Conservation (phyloP, 345 rosid genomes). For the Conringia planisiliqua region DNA sequence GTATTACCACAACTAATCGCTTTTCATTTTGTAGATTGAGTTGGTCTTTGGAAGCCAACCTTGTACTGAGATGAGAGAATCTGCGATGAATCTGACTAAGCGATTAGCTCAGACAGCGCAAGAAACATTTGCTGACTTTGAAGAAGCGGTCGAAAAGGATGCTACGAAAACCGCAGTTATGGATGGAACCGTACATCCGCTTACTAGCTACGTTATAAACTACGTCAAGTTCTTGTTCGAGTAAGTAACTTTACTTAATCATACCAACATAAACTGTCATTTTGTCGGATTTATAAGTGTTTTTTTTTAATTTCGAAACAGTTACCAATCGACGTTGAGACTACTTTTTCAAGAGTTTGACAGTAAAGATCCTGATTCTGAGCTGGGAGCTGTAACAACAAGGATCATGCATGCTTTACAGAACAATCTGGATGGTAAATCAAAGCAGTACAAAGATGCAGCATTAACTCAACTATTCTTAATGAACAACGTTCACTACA, state of each 20-base stretch:
- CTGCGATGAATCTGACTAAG: conserved; percentile 67
- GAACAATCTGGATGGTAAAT: conserved; percentile 84
- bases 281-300: neutral
- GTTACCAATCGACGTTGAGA: conserved; percentile 77
- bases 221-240: conserved; percentile 92
- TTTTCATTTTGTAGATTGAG: conserved; percentile 45
- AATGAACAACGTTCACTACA: conserved; percentile 95
- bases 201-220: conserved; percentile 95
- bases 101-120: conserved; percentile 86
- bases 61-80: conserved; percentile 76
- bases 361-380: conserved; percentile 51
- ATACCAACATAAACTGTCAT: neutral
- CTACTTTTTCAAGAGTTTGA: conserved; percentile 85
- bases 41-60: conserved; percentile 59
- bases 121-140: conserved; percentile 94
- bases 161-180: conserved; percentile 93
- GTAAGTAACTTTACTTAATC: conserved; percentile 47
- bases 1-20: neutral
- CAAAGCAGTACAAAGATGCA: conserved; percentile 95
- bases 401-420: conserved; percentile 90
- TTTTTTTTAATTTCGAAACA: conserved; percentile 18
- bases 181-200: conserved; percentile 98
- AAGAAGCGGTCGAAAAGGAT: conserved; percentile 96
- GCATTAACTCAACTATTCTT: conserved; percentile 89
- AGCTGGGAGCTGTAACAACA: conserved; percentile 65